Evolutionary conservation across 148 eudicot species (phyloP), one percentile per base, ranked within the genome.

Genomic region (Chenopodium quinoa): DNA sequence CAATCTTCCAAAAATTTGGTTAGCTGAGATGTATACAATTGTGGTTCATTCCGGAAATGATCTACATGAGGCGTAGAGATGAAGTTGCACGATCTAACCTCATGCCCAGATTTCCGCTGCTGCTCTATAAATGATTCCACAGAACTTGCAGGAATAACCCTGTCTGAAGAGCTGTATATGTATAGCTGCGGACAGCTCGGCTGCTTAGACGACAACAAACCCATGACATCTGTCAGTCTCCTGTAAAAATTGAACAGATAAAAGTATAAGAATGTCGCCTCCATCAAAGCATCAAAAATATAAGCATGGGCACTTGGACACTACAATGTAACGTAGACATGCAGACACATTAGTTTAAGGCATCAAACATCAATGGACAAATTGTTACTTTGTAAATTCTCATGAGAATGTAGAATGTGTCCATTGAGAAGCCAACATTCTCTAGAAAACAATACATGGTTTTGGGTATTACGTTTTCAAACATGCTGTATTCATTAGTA

Each of bases 41-140:
- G 85, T 6, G 99, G 99, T 80, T 97, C 90, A 73, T 97, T 90
- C 56, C 98, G 88, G 82, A 92, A 93, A 86, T 97, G 99, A 88
- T 97, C 99, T 10, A 97, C 99, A 78, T 97, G 99, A 2, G 99
- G 99, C 4, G 99, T 91, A 34, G 95, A 89, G 40, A 92, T 84
- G 81, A 97, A 97, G 85, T 97, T 89, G 86, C 99, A 97, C 48
- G 99, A 87, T 82, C 92, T 87, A 77, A 97, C 99, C 87, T 90
- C 91, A 31, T 70, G 98, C 71, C 98, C 98, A 75, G 79, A 88
- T 75, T 78, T 90, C 40, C 92, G 89, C 79, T 97, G 99, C 81
- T 87, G 88, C 74, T 89, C 89, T 71, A 97, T 90, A 82, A 97
- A 97, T 40, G 99, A 88, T 84, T 97, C 95, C 46, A 97, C 98